Evolutionary conservation across 345 rosid species (phyloP).

Genomic region (Eucalyptus victrix): DNA sequence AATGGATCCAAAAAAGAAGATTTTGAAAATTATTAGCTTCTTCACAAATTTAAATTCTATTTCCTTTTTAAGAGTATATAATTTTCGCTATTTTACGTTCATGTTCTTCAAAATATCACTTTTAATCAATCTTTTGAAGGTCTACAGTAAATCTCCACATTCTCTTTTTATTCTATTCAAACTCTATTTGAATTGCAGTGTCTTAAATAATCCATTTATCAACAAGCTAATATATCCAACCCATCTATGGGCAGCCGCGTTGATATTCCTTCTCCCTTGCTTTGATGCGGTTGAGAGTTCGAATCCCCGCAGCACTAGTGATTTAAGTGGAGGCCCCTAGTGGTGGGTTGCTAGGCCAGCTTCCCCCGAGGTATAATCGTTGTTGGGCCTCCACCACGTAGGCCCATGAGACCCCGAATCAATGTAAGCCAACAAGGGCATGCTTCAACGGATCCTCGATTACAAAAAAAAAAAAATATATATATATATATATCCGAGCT

Average conservation of each 20-base stretch:
- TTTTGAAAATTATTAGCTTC: not conserved
- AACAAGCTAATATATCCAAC: not conserved
- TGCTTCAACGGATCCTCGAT: accelerated
- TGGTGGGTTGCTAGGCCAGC: too few species aligned
- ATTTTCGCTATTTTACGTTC: not conserved
- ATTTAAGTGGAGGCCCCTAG: too few species aligned
- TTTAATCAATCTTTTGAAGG: not conserved
- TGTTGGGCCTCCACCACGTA: too few species aligned
- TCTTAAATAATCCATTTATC: not conserved
- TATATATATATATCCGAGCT: too few species aligned
- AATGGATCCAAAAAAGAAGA: not conserved
- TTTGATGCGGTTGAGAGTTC: too few species aligned
- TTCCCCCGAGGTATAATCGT: too few species aligned
- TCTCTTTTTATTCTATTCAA: not conserved
- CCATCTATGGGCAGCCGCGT: too few species aligned
- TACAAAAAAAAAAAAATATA: too few species aligned
- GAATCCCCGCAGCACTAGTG: too few species aligned
- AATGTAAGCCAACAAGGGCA: too few species aligned
- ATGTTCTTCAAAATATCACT: not conserved
- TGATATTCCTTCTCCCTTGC: too few species aligned
- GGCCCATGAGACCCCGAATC: too few species aligned
- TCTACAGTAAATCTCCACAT: not conserved
- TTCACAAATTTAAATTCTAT: not conserved
- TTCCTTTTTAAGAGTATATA: not conserved
- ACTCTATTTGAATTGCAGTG: not conserved